phyloP scores from a whole-genome alignment of 345 rosid species.

The Carallia pectinifolia region DNA sequence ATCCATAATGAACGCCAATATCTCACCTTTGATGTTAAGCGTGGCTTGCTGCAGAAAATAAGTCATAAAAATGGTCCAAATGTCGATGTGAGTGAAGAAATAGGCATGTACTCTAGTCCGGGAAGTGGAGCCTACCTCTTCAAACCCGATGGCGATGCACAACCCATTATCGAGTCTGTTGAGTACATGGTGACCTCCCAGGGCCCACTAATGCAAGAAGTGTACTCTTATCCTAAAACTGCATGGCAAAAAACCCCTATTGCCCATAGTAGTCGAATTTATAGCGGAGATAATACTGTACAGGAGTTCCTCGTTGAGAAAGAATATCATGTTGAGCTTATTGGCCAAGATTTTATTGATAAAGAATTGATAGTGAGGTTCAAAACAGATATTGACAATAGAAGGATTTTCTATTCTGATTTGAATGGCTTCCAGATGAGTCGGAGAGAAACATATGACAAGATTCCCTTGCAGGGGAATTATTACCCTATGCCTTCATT shows the following conservation, averaged over 20 bases:
- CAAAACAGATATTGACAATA: slow-evolving; percentile 69
- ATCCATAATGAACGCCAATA: slow-evolving; percentile 66
- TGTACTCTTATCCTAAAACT: slow-evolving; percentile 76
- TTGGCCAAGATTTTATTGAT: slow-evolving; percentile 65
- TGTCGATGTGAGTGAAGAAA: slow-evolving; percentile 64
- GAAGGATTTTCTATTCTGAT: slow-evolving; percentile 74
- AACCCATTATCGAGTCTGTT: slow-evolving; percentile 55
- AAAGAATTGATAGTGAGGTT: slow-evolving; percentile 79
- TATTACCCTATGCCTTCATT: slow-evolving; percentile 98
- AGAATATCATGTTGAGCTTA: slow-evolving; percentile 93
- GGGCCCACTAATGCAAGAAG: slow-evolving; percentile 82
- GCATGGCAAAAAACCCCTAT: slow-evolving; percentile 63
- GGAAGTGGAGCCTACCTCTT: slow-evolving; percentile 95
- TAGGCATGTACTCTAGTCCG: slow-evolving; percentile 65
- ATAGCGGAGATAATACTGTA: slow-evolving; percentile 53
- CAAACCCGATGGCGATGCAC: slow-evolving; percentile 75
- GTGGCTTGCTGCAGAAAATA: slow-evolving; percentile 68
- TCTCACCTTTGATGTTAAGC: slow-evolving; percentile 61
- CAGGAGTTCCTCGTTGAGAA: slow-evolving; percentile 69
- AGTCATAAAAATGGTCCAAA: slow-evolving; percentile 45
- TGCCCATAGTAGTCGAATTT: slow-evolving; percentile 77
- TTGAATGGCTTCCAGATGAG: slow-evolving; percentile 99
- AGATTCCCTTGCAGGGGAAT: slow-evolving; percentile 97
- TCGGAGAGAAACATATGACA: slow-evolving; percentile 87
- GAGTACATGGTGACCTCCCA: slow-evolving; percentile 64